These are phyloP conservation scores for Castanea mollissima DNA, from an alignment of 306 rosid species.

Conservation along the genomic window DNA sequence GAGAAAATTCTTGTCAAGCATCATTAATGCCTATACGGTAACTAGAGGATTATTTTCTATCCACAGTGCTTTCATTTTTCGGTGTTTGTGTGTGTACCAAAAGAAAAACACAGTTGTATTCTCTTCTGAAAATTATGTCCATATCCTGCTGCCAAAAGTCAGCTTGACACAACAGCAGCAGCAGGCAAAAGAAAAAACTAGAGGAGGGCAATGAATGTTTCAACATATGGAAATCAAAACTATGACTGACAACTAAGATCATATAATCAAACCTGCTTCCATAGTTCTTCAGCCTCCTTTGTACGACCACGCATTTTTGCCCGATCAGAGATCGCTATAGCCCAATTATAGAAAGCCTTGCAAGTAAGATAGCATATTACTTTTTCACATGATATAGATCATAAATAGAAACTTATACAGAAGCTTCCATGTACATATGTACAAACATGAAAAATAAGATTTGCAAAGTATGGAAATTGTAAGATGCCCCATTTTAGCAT, in stretches of 20 bases:
- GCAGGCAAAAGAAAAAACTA: constrained; percentile 13
- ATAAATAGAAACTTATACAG: neutral
- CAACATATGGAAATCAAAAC: constrained; percentile 5
- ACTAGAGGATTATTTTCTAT: too few relatives aligned
- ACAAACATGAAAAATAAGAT: neutral
- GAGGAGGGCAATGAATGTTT: neutral
- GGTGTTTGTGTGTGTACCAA: too few relatives aligned
- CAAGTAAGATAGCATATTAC: neutral
- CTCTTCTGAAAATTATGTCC: constrained; percentile 5
- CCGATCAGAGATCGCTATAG: constrained; percentile 97
- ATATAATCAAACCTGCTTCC: constrained; percentile 84
- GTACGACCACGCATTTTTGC: constrained; percentile 99
- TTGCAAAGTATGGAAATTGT: neutral
- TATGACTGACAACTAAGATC: constrained; percentile 20
- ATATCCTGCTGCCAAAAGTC: constrained; percentile 2
- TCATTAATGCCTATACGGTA: neutral
- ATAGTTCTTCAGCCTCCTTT: constrained; percentile 98
- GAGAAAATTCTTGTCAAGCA: neutral
- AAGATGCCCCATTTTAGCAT: neutral
- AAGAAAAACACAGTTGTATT: neutral
- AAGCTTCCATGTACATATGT: neutral
- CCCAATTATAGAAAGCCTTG: constrained; percentile 99
- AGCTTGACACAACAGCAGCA: constrained; percentile 4
- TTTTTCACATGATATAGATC: neutral
- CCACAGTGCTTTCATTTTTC: too few relatives aligned